Base-by-base conservation (phyloP, 441 rosid genomes). In the California macrophylla region DNA sequence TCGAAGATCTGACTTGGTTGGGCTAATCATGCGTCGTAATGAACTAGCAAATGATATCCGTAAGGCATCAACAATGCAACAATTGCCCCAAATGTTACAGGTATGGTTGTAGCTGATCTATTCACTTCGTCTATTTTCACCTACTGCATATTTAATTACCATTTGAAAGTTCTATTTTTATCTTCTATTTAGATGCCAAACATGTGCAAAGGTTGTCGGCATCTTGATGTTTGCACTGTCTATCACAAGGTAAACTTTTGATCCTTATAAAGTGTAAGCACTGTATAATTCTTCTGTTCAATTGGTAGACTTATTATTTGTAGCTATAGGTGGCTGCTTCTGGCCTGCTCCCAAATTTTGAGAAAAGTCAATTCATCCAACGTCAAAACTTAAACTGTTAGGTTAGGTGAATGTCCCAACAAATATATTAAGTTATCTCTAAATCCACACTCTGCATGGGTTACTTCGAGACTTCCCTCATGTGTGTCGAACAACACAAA, bases 21-120 rank as follows among this genome's bases (percentile, higher is more conserved):
- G 98, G 75, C 72, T 95, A 77, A 89, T 95, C 54, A 92, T 92
- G 85, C 95, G 95, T 26, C 96, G 99, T 58, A 95, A 95, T 89
- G 98, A 92, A 77, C 90, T 92, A 64, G 98, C 98, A 75, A 83
- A 78, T 77, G 87, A 86, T 75, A 86, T 95, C 78, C 85, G 88
- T 23, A 82, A 84, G 85, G 98, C 98, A 23, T 86, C 86, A 70
- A 86, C 82, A 71, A 75, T 78, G 24, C 96, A 92, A 72, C 84
- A 88, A 64, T 76, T 95, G 65, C 98, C 98, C 30, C 90, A 93
- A 25, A 89, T 95, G 99, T 74, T 90, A 72, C 87, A 66, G 87
- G 99, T 95, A 83, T 77, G 82, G 29, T 29, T 66, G 47, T 67
- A 76, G 45, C 69, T 72, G 45, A 74, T 72, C 52, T 71, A 70